Evolutionary conservation across 345 rosid species (phyloP).

Genomic region (Cardamine resedifolia): DNA sequence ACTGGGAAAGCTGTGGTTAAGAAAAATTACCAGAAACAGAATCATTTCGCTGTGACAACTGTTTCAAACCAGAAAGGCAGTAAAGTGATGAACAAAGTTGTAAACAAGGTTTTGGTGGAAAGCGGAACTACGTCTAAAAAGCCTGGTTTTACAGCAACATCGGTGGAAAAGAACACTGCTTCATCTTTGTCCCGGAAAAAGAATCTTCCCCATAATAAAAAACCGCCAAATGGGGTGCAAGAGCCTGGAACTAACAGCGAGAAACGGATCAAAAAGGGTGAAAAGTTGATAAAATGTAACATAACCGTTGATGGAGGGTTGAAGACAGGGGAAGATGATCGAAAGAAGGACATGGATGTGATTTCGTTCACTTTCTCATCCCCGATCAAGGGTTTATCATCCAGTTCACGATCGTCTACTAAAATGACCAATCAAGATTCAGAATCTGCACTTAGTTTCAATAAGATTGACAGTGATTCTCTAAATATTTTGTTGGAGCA

Average conservation of each 20-base stretch:
- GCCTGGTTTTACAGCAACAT: conserved; percentile 29
- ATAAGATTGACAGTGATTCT: conserved; percentile 51
- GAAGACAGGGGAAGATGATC: conserved; percentile 36
- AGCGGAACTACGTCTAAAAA: conserved; percentile 41
- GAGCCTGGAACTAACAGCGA: conserved; percentile 35
- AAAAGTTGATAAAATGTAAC: conserved; percentile 45
- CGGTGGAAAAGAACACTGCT: conserved; percentile 38
- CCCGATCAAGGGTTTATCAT: conserved; percentile 55
- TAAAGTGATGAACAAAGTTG: conserved; percentile 40
- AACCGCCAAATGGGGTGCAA: conserved; percentile 35
- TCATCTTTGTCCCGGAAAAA: conserved; percentile 43
- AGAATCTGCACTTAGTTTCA: conserved; percentile 27
- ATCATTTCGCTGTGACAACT: conserved; percentile 33
- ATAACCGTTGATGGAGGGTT: conserved; percentile 34
- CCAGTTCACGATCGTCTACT: conserved; percentile 29
- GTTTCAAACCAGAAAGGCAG: conserved; percentile 43
- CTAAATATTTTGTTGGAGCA: conserved; percentile 69
- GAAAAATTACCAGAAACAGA: conserved; percentile 77
- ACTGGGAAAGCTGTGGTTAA: conserved; percentile 46
- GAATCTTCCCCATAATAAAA: conserved; percentile 43
- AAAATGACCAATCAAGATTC: conserved; percentile 25
- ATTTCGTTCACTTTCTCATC: conserved; percentile 93
- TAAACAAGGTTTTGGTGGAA: conserved; percentile 41
- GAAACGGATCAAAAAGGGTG: conserved; percentile 41
- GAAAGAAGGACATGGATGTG: conserved; percentile 62